Evolutionary conservation across 179 eudicot species (phyloP).

Genomic region (Corrigiola litoralis): DNA sequence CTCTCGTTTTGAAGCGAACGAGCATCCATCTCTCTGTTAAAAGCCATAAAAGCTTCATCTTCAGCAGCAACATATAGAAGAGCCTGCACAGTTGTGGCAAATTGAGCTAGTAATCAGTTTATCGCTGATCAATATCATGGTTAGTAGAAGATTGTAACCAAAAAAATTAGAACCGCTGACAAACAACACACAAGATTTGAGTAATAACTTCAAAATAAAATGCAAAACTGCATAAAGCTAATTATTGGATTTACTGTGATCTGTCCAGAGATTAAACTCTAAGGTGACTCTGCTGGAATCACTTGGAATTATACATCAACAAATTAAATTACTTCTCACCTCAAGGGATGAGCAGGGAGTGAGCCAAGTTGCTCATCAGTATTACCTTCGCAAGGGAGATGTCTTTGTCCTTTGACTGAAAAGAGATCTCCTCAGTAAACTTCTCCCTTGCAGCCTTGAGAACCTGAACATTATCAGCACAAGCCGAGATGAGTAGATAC

Average conservation of each 20-base stretch:
- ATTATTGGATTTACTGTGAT: conserved; percentile 1
- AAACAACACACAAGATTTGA: too few relatives aligned
- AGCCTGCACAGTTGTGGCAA: conserved; percentile 40
- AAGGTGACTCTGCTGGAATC: not conserved
- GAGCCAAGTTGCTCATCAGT: conserved; percentile 39
- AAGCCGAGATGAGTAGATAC: not conserved
- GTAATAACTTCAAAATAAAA: not conserved
- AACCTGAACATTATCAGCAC: conserved; percentile 43
- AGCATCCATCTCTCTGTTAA: conserved; percentile 67
- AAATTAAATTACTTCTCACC: conserved; percentile 24
- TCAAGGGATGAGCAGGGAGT: conserved; percentile 35
- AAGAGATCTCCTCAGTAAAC: conserved; percentile 76
- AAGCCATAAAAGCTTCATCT: conserved; percentile 81
- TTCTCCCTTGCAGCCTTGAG: conserved; percentile 75
- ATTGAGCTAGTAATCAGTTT: too few relatives aligned
- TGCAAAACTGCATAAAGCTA: conserved; percentile 1
- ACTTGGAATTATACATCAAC: not conserved
- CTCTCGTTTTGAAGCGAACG: conserved; percentile 52
- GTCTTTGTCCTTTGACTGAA: conserved; percentile 80
- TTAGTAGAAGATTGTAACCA: too few relatives aligned
- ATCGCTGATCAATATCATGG: not conserved
- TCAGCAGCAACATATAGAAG: conserved; percentile 80
- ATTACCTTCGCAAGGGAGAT: conserved; percentile 94
- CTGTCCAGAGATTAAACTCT: not conserved
- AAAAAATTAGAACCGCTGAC: too few relatives aligned